Percentiles rank a stretch among this genome's conserved stretches.
phyloP scores from a whole-genome alignment of 2,329 filamentous ascomycete species.

The Ceratocystis eucalypticola region DNA sequence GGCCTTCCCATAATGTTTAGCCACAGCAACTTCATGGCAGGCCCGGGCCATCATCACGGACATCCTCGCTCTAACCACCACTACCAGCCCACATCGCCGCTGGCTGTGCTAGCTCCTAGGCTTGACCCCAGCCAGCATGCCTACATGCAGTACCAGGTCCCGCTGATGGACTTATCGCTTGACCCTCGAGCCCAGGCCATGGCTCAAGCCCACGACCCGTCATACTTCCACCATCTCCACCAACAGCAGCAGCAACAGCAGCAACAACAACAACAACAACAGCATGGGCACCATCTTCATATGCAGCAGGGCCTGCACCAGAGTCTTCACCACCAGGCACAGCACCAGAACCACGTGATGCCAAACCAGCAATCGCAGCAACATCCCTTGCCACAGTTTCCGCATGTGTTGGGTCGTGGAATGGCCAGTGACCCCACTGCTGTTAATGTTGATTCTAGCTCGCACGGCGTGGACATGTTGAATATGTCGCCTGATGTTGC shows the following conservation, averaged over 20 bases:
- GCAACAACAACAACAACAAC: neutral
- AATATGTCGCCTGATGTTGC: neutral
- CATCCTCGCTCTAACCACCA: conserved; percentile 38
- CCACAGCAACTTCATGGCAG: neutral
- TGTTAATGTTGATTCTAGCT: neutral
- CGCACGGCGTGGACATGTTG: neutral
- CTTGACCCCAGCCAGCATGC: conserved; percentile 5
- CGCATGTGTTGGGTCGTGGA: neutral
- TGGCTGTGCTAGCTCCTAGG: conserved; percentile 4
- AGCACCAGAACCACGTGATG: conserved; percentile 1
- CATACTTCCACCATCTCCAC: neutral
- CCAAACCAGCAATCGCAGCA: neutral
- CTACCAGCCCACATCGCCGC: conserved; percentile 11
- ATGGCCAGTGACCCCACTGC: neutral
- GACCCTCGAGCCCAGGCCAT: conserved; percentile 3
- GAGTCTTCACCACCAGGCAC: neutral
- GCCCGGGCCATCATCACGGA: conserved; percentile 21
- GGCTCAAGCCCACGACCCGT: neutral
- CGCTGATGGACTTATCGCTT: neutral
- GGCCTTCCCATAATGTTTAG: conserved; percentile 29
- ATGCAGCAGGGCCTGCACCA: neutral
- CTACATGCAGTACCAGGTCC: conserved; percentile 1
- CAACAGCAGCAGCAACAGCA: neutral
- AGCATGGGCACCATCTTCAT: neutral
- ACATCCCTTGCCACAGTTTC: neutral